Evolutionary conservation across 192 early-diverging fungal genomes (phyloP), one percentile per base, ranked within the genome.

Genomic region (Mortierella antarctica): DNA sequence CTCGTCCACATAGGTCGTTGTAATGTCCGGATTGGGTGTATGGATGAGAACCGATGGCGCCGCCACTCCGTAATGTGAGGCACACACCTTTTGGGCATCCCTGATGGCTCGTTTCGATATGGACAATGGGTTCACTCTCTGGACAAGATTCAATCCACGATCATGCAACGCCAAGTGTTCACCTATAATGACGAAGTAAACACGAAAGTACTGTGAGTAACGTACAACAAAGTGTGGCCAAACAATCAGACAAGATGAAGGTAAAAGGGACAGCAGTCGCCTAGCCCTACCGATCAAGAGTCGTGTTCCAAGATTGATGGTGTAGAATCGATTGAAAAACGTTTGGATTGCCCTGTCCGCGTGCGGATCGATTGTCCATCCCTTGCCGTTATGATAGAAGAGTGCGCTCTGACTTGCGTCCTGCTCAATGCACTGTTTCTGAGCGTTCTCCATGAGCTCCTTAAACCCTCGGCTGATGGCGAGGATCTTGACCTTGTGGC

Each of bases 261-360:
- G 46, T 9, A 20, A 63, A 49, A 3, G 11, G 11, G 50, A 15
- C 17, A 51, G 31, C 31, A 31, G 31, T 31, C 31, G 31, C 31
- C 31, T 31, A 31, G 31, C 31, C 15, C 50, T 62, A 74, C 72
- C 72, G n/a, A 91, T 88, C 65, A 91, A 73, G 39, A 91, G 83
- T 67, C 87, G 86, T 23, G 89, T 88, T 41, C 88, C 88, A 40
- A 91, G 70, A 65, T 85, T 90, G 80, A 90, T 87, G 44, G 87
- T 84, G 67, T 89, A 90, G 70, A 91, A 86, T 67, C 86, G 83
- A 73, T 91, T 87, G 47, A 87, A 88, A 72, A 91, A 88, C n/a
- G 84, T 80, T 52, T 89, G 85, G 15, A 86, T 86, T 57, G 83
- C 85, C 66, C 77, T 86, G 69, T 87, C 86, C 0, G 85, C 85